Conservation (phyloP, 768 basidiomycete species). For the Tylopilus sp. region DNA sequence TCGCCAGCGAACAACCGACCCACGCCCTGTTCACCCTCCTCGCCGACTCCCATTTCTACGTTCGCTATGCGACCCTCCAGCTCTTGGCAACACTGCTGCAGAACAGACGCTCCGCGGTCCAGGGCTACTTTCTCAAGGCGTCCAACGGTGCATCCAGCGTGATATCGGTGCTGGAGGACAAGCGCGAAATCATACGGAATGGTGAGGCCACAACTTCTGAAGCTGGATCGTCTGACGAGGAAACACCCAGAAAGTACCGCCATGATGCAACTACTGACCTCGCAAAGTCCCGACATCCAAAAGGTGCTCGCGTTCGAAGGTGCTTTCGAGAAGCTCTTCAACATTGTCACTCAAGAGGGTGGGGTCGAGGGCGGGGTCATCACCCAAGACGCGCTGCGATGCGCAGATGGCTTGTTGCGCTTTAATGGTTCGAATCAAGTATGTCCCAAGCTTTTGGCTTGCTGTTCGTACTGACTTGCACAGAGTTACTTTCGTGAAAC, state of each 20-base stretch:
- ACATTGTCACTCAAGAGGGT: slow-evolving; percentile 81
- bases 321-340: slow-evolving; percentile 93
- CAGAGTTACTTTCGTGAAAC: slow-evolving; percentile 98
- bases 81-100: slow-evolving; percentile 75
- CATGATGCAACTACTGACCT: slow-evolving; percentile 76
- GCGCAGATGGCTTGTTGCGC: slow-evolving; percentile 81
- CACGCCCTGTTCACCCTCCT: slow-evolving; percentile 79
- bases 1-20: slow-evolving; percentile 65
- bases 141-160: slow-evolving; percentile 73
- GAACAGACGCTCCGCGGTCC: slow-evolving; percentile 78
- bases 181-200: slow-evolving; percentile 84
- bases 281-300: slow-evolving; percentile 90
- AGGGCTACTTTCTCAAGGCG: slow-evolving; percentile 88
- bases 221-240: slow-evolving; percentile 7
- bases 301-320: slow-evolving; percentile 97
- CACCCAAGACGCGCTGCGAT: slow-evolving; percentile 80
- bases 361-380: slow-evolving; percentile 90
- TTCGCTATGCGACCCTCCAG: slow-evolving; percentile 81
- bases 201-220: slow-evolving; percentile 44
- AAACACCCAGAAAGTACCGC: slow-evolving; percentile 67
- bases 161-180: slow-evolving; percentile 75
- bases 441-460: slow-evolving; percentile 12
- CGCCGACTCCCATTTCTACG: slow-evolving; percentile 75
- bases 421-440: slow-evolving; percentile 97
- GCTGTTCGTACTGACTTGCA: slow-evolving; percentile 13